phyloP scores from a whole-genome alignment of 1,284 basidiomycete genomes.

The Melanopsichium pennsylvanicum region DNA sequence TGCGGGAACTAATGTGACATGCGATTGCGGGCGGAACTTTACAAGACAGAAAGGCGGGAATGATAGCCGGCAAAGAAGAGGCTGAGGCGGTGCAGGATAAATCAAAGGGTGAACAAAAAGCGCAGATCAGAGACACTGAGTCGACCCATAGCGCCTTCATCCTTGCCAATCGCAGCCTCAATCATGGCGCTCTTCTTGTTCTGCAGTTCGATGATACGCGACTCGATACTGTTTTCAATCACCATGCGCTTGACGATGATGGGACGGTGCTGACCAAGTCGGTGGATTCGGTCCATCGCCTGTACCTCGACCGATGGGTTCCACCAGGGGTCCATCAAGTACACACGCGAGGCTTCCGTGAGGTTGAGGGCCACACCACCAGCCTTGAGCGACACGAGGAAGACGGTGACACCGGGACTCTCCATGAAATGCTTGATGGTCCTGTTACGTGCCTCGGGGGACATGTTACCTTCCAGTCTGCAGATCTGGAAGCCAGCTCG shows the following conservation, averaged over 20 bases:
- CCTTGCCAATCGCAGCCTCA: slow-evolving; percentile 64
- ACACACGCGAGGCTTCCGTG: slow-evolving; percentile 64
- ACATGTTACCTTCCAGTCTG: slow-evolving; percentile 95
- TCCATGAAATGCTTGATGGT: slow-evolving; percentile 96
- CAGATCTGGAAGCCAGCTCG: slow-evolving; percentile 87
- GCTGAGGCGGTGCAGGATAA: no score
- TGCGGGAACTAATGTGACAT: not conserved
- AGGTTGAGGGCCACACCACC: slow-evolving; percentile 81
- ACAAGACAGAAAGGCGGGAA: no score
- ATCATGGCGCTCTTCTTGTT: slow-evolving; percentile 79
- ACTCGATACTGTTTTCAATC: slow-evolving; percentile 95
- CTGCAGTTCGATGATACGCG: slow-evolving; percentile 85
- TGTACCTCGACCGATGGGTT: slow-evolving; percentile 68
- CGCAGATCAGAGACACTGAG: slow-evolving; percentile 62
- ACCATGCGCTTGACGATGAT: slow-evolving; percentile 92
- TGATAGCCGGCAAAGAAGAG: no score
- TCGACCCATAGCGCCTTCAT: slow-evolving; percentile 64
- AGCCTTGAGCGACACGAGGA: slow-evolving; percentile 91
- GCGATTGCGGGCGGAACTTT: not conserved
- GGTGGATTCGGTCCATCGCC: slow-evolving; percentile 91
- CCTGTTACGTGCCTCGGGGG: slow-evolving; percentile 90
- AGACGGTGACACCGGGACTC: slow-evolving; percentile 92
- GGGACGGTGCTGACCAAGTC: slow-evolving; percentile 88
- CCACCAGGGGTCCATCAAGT: slow-evolving; percentile 66
- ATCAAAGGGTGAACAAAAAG: slow-evolving; percentile 59